phyloP scores from a whole-genome alignment of 1,139 yeast genomes.

The Geotrichum cucujoidarum region DNA sequence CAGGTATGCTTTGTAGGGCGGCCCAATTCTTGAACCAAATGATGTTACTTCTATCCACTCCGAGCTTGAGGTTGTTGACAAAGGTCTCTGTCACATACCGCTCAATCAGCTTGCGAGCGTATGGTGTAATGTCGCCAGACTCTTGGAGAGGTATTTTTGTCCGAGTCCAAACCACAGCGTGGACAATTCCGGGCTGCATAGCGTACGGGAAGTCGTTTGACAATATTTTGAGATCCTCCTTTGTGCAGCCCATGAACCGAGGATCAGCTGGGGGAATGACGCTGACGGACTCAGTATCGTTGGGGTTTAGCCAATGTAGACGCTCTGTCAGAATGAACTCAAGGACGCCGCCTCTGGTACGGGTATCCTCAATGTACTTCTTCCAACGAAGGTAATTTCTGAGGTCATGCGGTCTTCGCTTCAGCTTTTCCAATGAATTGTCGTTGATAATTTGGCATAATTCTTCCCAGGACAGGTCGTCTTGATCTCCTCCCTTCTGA shows the following conservation, averaged over 20 bases:
- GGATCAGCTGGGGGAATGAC: slow-evolving; percentile 19
- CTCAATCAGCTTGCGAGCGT: slow-evolving; percentile 28
- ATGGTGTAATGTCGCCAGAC: slow-evolving; percentile 29
- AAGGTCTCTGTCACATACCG: slow-evolving; percentile 33
- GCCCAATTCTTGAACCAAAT: slow-evolving; percentile 42
- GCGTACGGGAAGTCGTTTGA: slow-evolving; percentile 42
- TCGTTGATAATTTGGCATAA: slow-evolving; percentile 6
- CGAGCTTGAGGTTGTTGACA: slow-evolving; percentile 26
- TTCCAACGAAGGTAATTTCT: slow-evolving; percentile 35
- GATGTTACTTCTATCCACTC: slow-evolving; percentile 21
- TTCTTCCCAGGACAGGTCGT: slow-evolving; percentile 17
- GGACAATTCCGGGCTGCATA: slow-evolving; percentile 36
- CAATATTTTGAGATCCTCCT: slow-evolving; percentile 36
- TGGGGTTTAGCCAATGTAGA: slow-evolving; percentile 30
- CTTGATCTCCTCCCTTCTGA: neutral
- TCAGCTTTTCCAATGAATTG: slow-evolving; percentile 30
- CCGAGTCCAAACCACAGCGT: slow-evolving; percentile 42
- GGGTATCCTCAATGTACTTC: slow-evolving; percentile 21
- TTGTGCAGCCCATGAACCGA: slow-evolving; percentile 26
- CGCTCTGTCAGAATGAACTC: slow-evolving; percentile 32
- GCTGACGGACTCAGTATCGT: slow-evolving; percentile 4
- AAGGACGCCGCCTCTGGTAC: slow-evolving; percentile 30
- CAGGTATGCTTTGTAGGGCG: slow-evolving; percentile 39
- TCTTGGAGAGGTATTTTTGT: slow-evolving; percentile 33
- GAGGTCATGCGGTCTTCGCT: slow-evolving; percentile 36